Evolutionary conservation across 169 alveolate species (phyloP), one percentile per base, ranked within the genome.

Genomic region (Perkinsus olseni): DNA sequence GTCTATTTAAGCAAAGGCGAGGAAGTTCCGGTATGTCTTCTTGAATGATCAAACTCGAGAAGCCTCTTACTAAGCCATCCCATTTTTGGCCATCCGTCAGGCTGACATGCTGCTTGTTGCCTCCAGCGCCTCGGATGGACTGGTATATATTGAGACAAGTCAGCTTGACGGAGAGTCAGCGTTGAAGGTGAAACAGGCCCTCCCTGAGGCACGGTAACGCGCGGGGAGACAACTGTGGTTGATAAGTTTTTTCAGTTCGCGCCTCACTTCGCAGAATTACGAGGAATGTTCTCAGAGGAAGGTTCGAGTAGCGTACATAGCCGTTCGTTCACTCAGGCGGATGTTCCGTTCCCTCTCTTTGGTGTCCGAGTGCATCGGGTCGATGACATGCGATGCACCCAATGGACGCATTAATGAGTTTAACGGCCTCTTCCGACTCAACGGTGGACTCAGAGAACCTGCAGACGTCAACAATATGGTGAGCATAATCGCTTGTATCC

Each of bases 121-220:
- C 31, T 91, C 96, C 11, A 92, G 93, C 31, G 91, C 91, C 24
- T 90, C 92, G 31, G 95, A 96, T 17, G 96, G 97, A 0, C 92
- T 95, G 48, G 95, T 96, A 90, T 95, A 96, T 74, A 94, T 96
- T 28, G 98, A 96, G 91, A 96, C 98, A 51, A 94, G 96, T 92
- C 95, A 96, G 92, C 94, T 96, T 37, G 98, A 96, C 93, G 98
- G 98, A 13, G 98, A 96, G 94, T 95, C 97, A 1, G 96, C 96
- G 92, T 92, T 96, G 91, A 96, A 95, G 74, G 93, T 94, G 74
- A 39, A 62, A 21, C 50, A 34, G n/a, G 74, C 95, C 13, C 39
- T 94, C 28, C 39, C 95, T 74, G 95, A 94, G 17, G 93, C 95
- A 50, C 50, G 93, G 31, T 17, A 74, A 62, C 48, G 28, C 37